phyloP scores from a whole-genome alignment of 495 filamentous ascomycete species.

The Aspergillus leporis region DNA sequence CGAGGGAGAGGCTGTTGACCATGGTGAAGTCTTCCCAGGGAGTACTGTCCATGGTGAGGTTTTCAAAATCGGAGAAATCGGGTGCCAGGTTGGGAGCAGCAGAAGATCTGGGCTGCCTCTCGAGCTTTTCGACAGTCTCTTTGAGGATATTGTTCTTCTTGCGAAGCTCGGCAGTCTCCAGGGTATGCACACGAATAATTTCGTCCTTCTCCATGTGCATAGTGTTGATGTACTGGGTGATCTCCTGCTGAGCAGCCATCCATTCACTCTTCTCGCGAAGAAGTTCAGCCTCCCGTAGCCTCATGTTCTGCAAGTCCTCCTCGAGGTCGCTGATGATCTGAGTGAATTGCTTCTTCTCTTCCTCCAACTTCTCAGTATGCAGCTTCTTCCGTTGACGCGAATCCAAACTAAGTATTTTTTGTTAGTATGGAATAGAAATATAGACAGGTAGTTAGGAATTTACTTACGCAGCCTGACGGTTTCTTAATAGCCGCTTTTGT shows the following conservation, averaged over 20 bases:
- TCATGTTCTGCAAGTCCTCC: slow-evolving; percentile 65
- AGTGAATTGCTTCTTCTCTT: slow-evolving; percentile 90
- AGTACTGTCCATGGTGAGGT: slow-evolving; percentile 71
- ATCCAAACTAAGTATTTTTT: slow-evolving; percentile 66
- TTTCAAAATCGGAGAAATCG: slow-evolving; percentile 79
- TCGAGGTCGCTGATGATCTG: slow-evolving; percentile 74
- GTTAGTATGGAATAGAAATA: slow-evolving; percentile 33
- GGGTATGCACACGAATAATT: slow-evolving; percentile 82
- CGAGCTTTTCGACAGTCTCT: slow-evolving; percentile 78
- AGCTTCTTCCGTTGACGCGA: slow-evolving; percentile 98
- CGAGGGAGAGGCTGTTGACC: slow-evolving; percentile 58
- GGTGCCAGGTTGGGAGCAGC: slow-evolving; percentile 60
- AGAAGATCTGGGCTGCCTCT: slow-evolving; percentile 62
- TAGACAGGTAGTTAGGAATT: slow-evolving; percentile 17
- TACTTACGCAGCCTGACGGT: slow-evolving; percentile 93
- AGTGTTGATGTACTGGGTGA: slow-evolving; percentile 71
- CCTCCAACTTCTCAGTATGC: slow-evolving; percentile 94
- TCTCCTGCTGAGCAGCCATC: slow-evolving; percentile 65
- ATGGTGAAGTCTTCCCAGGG: slow-evolving; percentile 81
- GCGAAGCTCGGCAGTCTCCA: slow-evolving; percentile 91
- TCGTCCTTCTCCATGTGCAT: slow-evolving; percentile 89
- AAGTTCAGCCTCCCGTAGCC: slow-evolving; percentile 58
- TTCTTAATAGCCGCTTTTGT: slow-evolving; percentile 92
- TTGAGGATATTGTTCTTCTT: slow-evolving; percentile 91
- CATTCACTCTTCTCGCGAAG: slow-evolving; percentile 68